Base-by-base conservation (phyloP, 768 basidiomycete species). In the Mycena pura region DNA sequence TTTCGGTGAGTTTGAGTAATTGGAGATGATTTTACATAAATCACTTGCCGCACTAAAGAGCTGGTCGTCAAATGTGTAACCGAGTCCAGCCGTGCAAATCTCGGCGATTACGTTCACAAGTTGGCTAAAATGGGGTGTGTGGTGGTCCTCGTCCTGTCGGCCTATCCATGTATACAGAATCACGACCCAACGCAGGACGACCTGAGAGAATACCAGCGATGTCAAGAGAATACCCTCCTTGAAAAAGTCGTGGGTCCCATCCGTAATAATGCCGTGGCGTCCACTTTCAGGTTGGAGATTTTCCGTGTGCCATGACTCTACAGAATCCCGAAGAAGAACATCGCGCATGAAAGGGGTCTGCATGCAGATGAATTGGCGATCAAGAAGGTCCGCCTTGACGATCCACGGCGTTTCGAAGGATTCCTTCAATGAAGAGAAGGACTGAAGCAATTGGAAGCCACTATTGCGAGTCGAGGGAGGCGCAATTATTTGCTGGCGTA, bases 341-440 rank as follows among this genome's bases (percentile, higher is more conserved):
- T 56, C 54, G 11, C 54, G 43, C 54, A 56, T 56, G 25, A 56
- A 55, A 2, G 53, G 53, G 1, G 53, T 32, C 25, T 55, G 41
- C 53, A 43, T 55, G 41, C 5, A 19, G n/a, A 55, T 19, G 29
- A 45, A 44, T 13, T 45, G n/a, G 3, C 29, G 27, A n/a, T 38
- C 41, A 6, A 55, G 8, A n/a, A 56, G 17, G 9, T 56, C 45
- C 7, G 43, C 13, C 24, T 45, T 22, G 2, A 46, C 31, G 32
- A 56, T 56, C 54, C 44, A 56, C 2, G 54, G 54, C 10, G 31
- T 56, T n/a, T 56, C 43, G 31, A 56, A 56, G 17, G 54, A 45
- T 1, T 46, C 22, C 32, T 56, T 34, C 31, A 56, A 11, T 1
- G 41, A 3, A 13, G 44, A 21, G 11, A 45, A 45, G 3, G 25